These are phyloP conservation scores for Cladorrhinum samala DNA, from an alignment of 495 filamentous ascomycete genomes.

Conservation along the genomic window DNA sequence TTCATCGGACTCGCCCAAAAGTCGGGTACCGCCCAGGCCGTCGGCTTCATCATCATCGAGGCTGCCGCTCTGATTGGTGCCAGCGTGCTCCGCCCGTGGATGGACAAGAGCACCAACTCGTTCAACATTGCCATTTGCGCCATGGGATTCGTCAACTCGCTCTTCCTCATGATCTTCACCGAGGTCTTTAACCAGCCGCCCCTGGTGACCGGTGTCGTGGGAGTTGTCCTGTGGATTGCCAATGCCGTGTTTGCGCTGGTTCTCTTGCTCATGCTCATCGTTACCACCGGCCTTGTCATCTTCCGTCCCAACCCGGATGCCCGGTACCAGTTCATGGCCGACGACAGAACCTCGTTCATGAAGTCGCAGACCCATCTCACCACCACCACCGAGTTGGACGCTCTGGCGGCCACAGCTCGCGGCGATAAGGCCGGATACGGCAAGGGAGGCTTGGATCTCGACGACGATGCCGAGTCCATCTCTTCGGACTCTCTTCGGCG, in stretches of 20 bases:
- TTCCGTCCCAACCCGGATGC: conserved; percentile 93
- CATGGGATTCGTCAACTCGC: conserved; percentile 84
- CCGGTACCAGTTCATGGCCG: conserved; percentile 93
- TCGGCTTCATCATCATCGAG: conserved; percentile 82
- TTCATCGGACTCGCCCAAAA: conserved; percentile 83
- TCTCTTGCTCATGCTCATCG: conserved; percentile 78
- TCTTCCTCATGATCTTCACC: conserved; percentile 82
- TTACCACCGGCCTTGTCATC: conserved; percentile 77
- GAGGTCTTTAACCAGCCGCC: conserved; percentile 78
- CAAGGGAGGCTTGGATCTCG: conserved; percentile 58
- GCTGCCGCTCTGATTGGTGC: conserved; percentile 71
- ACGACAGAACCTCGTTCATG: conserved; percentile 96
- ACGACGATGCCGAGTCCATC: conserved; percentile 72
- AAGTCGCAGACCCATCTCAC: conserved; percentile 89
- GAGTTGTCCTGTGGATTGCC: conserved; percentile 88
- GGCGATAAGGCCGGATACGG: conserved; percentile 72
- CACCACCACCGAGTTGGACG: conserved; percentile 82
- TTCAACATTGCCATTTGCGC: conserved; percentile 93
- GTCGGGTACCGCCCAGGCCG: conserved; percentile 67
- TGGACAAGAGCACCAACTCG: conserved; percentile 98
- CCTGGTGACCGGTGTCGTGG: conserved; percentile 90
- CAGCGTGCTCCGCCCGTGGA: conserved; percentile 85
- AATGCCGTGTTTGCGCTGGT: conserved; percentile 84
- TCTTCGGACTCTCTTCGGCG: conserved; percentile 36
- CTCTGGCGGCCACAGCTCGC: conserved; percentile 85